Evolutionary conservation across 768 basidiomycete genomes (phyloP).

Genomic region (Amanita jacksonii): DNA sequence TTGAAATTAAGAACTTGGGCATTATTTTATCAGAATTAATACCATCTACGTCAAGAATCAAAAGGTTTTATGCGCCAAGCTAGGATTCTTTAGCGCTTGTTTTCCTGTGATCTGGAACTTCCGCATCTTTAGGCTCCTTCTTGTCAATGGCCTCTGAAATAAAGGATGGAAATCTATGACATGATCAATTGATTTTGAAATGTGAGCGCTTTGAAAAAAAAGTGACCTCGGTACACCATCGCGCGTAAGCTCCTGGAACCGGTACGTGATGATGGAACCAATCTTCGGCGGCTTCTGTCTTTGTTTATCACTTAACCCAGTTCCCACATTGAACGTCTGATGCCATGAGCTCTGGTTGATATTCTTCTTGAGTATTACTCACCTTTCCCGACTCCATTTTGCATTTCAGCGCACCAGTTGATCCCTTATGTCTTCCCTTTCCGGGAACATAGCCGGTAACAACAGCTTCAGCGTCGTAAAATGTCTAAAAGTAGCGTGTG

Average conservation of each 20-base stretch:
- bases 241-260: slow-evolving; percentile 50
- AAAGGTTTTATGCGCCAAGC: no score
- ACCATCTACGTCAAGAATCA: no score
- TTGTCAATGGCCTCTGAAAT: slow-evolving; percentile 46
- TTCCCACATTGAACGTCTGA: slow-evolving; percentile 48
- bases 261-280: slow-evolving; percentile 46
- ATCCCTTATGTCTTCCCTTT: slow-evolving; percentile 40
- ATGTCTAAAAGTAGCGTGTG: slow-evolving; percentile 25
- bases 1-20: no score
- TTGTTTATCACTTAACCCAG: slow-evolving; percentile 44
- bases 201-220: neutral
- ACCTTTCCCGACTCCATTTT: slow-evolving; percentile 57
- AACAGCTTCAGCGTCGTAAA: slow-evolving; percentile 51
- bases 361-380: neutral
- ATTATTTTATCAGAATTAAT: no score
- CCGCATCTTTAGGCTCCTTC: slow-evolving; percentile 44
- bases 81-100: neutral
- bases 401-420: slow-evolving; percentile 42
- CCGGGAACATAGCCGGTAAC: slow-evolving; percentile 49
- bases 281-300: slow-evolving; percentile 45
- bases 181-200: no score
- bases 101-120: slow-evolving; percentile 27
- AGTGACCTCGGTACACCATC: slow-evolving; percentile 47
- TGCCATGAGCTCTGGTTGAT: neutral
- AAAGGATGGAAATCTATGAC: slow-evolving; percentile 41